Evolutionary conservation across 345 rosid species (phyloP), one percentile per base, ranked within the genome.

Genomic region (Mercurialis annua): DNA sequence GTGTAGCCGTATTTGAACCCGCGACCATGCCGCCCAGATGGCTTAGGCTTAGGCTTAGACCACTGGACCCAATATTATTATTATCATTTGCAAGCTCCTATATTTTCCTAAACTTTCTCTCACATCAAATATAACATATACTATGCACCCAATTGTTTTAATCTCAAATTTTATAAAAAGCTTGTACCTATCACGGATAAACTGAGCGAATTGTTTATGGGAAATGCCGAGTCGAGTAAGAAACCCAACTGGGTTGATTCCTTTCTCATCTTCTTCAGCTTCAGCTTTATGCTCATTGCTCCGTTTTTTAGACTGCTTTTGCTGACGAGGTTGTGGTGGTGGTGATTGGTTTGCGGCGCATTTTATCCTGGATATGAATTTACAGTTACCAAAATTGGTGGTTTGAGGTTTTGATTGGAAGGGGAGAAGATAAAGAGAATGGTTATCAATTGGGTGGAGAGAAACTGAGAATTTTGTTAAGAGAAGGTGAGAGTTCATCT

Each of bases 181-280:
- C 38, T 7, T 11, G 16, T 56, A 93, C 98, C 98, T 90, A 81
- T 93, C 98, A 23, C 97, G 90, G 63, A 90, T 96, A 81, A 86
- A 93, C 71, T 87, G 89, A 72, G 92, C 88, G 67, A 89, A 89
- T 59, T 78, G 78, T 67, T 87, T 90, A 62, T 93, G 97, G 66
- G 92, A 66, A 77, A 93, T 73, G 69, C 89, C 92, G 34, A 79
- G 79, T 81, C 72, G 89, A 4, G 82, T 71, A 47, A 93, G 87
- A 72, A 88, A 88, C 59, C 93, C 93, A 70, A 82, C 83, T 54
- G 92, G 88, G 81, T 87, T 80, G 3, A 80, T 56, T 67, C 81
- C 85, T 71, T 81, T 77, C 57, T 85, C 88, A 20, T 57, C 76
- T 26, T 72, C 85, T 23, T n/a, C n/a, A n/a, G 40, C 43, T 23